Evolutionary conservation across 2,329 filamentous ascomycete genomes (phyloP), one percentile per base, ranked within the genome.

Genomic region (Aspergillus jensenii): DNA sequence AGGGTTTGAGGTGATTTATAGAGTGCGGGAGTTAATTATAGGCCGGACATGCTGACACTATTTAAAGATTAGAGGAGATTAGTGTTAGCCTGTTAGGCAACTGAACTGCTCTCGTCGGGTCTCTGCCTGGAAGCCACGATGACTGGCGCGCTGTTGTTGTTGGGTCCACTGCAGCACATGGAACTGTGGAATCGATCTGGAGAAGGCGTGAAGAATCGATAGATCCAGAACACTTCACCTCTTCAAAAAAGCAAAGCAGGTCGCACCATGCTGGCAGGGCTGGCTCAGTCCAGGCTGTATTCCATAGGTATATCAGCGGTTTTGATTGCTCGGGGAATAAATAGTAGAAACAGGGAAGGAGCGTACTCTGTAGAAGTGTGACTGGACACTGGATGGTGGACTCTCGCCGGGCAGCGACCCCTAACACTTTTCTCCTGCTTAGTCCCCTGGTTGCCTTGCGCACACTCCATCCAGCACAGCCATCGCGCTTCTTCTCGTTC

Each of bases 131-230:
- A 37, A 37, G 12, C 35, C 35, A 15, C 35, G 35, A 37, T 37
- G 35, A 14, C 35, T 37, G 35, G 35, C 35, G 35, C 35, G 15
- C 35, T 15, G 15, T 14, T 15, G 35, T 37, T 6, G 12, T n/a
- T 37, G 47, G 41, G 45, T 45, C 51, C 56, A 49, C 56, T 33
- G 39, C 19, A 51, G 53, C 56, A 55, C 51, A 37, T 49, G 31
- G 44, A n/a, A 35, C 8, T 25, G 35, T 49, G 31, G 44, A n/a
- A 25, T 12, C 17, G 35, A 41, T 50, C 41, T 21, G 25, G 51
- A 52, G 48, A 31, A 15, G 19, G 39, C 25, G 35, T 40, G 35
- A 49, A 49, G 52, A 54, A 41, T 21, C 27, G 52, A 55, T 27
- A 43, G 44, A 37, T 55, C 52, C 31, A 46, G 45, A 43, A 31